Evolutionary conservation across 116 monocot species (phyloP), one percentile per base, ranked within the genome.

Genomic region (Thalassia testudinum): DNA sequence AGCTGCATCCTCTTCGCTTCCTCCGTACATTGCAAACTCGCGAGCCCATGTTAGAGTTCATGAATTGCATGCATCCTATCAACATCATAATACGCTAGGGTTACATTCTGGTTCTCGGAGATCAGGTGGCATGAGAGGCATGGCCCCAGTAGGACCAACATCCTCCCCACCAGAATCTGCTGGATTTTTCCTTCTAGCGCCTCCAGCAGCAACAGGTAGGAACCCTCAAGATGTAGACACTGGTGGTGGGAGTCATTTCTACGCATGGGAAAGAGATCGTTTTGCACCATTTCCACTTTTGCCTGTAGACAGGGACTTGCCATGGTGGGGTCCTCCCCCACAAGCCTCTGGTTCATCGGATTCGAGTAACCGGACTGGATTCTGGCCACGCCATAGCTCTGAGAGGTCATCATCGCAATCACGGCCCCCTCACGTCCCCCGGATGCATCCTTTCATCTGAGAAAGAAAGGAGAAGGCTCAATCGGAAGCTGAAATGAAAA

Each of bases 261-360:
- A 79, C 29, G 66, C 75, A 49, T 79, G 75, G 84, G 79, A 84
- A 18, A 63, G 79, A 38, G 79, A 85, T 30, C 79, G 56, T 0
- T 70, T 79, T 18, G 57, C 76, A 1, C 78, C 79, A 7, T 70
- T 71, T 51, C 79, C 79, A 10, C 58, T 73, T 21, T 23, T 61
- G 12, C 79, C 66, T 7, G 54, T 76, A 0, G 75, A 75, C 8
- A 58, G 62, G 37, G 79, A 76, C 27, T 70, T 63, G 17, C 50
- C 51, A 19, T 76, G 85, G 76, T 76, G 75, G 78, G 58, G 62
- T 1, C 53, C 56, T 6, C 45, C 49, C 15, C 68, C 56, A 11
- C 73, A 47, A 1, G n/a, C 64, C 19, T 54, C 58, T 7, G 47
- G 58, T 28, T 11, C 28, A 0, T 47, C 69, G 1, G 76, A 69